Evolutionary conservation across 495 filamentous ascomycete species (phyloP).

Genomic region (Xylaria palmicola): DNA sequence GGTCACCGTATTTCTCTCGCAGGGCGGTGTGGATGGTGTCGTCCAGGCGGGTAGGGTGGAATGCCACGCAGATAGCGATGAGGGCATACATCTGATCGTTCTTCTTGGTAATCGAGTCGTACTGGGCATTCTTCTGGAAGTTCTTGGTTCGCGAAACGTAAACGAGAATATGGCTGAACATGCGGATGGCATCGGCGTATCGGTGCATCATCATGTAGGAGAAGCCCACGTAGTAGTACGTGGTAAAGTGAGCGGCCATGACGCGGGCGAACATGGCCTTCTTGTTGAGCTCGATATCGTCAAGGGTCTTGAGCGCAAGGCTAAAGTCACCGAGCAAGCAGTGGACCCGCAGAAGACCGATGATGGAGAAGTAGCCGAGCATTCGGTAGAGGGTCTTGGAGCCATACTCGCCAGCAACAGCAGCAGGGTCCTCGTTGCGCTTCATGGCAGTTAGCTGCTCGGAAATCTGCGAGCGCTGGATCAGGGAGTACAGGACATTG

Average conservation of each 20-base stretch:
- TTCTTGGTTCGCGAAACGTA: conserved; percentile 99
- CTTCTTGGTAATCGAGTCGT: conserved; percentile 98
- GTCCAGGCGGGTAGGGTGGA: conserved; percentile 93
- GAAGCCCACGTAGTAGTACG: conserved; percentile 99
- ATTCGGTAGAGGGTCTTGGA: conserved; percentile 91
- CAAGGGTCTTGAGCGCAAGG: conserved; percentile 95
- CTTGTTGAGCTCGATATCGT: conserved; percentile 99
- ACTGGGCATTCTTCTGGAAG: conserved; percentile 98
- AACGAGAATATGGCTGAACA: conserved; percentile 99
- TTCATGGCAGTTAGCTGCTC: conserved; percentile 95
- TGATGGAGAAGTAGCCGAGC: conserved; percentile 99
- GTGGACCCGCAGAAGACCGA: conserved; percentile 94
- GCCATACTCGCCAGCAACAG: conserved; percentile 91
- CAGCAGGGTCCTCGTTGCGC: conserved; percentile 80
- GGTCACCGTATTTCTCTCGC: conserved; percentile 97
- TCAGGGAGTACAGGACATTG: conserved; percentile 98
- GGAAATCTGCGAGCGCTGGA: conserved; percentile 94
- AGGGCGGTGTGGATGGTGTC: conserved; percentile 98
- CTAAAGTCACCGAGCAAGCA: conserved; percentile 96
- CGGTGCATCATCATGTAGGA: conserved; percentile 99
- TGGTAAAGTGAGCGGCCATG: conserved; percentile 99
- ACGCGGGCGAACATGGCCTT: conserved; percentile 99
- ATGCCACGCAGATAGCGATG: conserved; percentile 97
- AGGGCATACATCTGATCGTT: conserved; percentile 99
- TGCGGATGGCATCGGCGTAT: conserved; percentile 97